phyloP scores from a whole-genome alignment of 768 basidiomycete genomes.

The Hebeloma cylindrosporum region DNA sequence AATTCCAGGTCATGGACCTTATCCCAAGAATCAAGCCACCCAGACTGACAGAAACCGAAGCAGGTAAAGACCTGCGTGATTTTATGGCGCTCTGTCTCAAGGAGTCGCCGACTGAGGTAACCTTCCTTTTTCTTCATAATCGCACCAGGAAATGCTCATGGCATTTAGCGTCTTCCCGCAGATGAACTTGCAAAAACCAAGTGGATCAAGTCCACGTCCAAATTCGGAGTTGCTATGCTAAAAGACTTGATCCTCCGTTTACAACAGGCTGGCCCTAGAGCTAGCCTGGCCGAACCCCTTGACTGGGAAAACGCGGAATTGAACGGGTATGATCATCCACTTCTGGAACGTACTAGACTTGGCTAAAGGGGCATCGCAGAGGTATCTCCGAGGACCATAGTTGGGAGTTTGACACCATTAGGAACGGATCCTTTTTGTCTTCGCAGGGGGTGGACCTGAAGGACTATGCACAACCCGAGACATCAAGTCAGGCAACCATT shows the following conservation, averaged over 20 bases:
- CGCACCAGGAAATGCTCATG: slow-evolving; percentile 6
- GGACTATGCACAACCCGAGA: slow-evolving; percentile 12
- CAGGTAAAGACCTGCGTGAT: slow-evolving; percentile 83
- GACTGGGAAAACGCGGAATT: slow-evolving; percentile 74
- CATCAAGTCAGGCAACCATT: slow-evolving; percentile 42
- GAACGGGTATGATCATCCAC: slow-evolving; percentile 41
- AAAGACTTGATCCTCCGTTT: slow-evolving; percentile 82
- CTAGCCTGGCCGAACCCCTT: slow-evolving; percentile 71
- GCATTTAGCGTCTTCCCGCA: slow-evolving; percentile 72
- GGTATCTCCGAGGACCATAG: slow-evolving; percentile 36
- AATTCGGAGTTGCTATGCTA: slow-evolving; percentile 63
- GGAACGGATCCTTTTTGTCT: slow-evolving; percentile 30
- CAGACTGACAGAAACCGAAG: slow-evolving; percentile 71
- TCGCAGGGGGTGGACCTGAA: slow-evolving; percentile 24
- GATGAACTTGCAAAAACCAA: slow-evolving; percentile 86
- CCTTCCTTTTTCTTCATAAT: slow-evolving; percentile 17
- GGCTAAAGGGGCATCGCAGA: slow-evolving; percentile 3
- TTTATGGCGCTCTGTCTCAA: slow-evolving; percentile 83
- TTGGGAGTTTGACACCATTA: slow-evolving; percentile 81
- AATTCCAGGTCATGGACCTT: slow-evolving; percentile 83
- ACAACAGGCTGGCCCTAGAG: slow-evolving; percentile 72
- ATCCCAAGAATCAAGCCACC: slow-evolving; percentile 87
- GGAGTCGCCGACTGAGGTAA: slow-evolving; percentile 77
- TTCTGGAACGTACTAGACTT: neutral
- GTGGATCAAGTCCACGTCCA: slow-evolving; percentile 83